These are phyloP conservation scores for Colletotrichum cuscutae DNA, from an alignment of 2,329 filamentous ascomycete genomes.

Conservation along the genomic window DNA sequence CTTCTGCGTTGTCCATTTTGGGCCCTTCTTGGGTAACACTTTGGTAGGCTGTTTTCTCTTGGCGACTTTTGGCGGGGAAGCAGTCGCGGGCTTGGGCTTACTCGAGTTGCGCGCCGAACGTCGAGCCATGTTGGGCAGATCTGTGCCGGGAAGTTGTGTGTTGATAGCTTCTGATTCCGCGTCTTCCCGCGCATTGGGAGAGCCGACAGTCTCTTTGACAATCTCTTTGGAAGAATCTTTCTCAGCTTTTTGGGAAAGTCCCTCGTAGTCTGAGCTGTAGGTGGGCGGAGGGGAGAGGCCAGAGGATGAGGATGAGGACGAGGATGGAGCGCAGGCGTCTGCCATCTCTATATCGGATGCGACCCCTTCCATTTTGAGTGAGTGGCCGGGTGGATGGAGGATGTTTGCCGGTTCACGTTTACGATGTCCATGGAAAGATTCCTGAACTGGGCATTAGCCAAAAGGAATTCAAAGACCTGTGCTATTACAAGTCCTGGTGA, in stretches of 20 bases:
- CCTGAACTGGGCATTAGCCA: neutral
- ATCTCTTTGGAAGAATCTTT: neutral
- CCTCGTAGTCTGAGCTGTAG: neutral
- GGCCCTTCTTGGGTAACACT: constrained; percentile 40
- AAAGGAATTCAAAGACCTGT: neutral
- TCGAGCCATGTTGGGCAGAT: constrained; percentile 16
- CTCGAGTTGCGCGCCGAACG: constrained; percentile 22
- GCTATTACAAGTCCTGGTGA: neutral
- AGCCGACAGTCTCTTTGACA: neutral
- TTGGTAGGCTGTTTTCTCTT: constrained; percentile 34
- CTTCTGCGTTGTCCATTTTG: constrained; percentile 48
- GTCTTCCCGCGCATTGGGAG: neutral
- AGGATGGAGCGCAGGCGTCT: constrained; percentile 6
- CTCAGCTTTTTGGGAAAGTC: neutral
- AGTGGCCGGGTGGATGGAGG: neutral
- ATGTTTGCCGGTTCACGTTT: neutral
- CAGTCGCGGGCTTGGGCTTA: constrained; percentile 7
- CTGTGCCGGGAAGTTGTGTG: neutral
- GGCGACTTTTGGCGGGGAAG: neutral
- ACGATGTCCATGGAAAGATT: neutral
- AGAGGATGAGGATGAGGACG: constrained; percentile 5
- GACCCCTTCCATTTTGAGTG: constrained; percentile 22
- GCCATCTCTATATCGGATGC: constrained; percentile 29
- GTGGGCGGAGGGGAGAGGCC: constrained; percentile 14
- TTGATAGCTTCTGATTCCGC: neutral